Conservation (phyloP, 2,329 filamentous ascomycete genomes). For the Alternaria gaisen region DNA sequence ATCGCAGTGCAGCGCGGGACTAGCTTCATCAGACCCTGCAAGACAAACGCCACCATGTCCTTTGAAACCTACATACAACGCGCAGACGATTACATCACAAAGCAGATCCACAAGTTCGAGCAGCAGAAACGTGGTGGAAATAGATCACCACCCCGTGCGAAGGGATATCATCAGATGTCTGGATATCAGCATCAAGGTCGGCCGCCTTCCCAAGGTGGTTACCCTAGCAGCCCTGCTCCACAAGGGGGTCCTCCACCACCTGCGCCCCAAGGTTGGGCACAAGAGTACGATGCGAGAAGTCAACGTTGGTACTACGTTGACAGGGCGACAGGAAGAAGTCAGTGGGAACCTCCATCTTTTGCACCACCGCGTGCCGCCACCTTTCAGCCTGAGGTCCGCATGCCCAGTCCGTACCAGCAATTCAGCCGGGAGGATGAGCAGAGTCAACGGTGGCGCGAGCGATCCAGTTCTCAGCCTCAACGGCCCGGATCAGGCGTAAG, state of each 20-base stretch:
- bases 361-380: conserved; percentile 6
- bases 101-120: conserved; percentile 31
- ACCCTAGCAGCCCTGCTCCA: conserved; percentile 11
- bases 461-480: conserved; percentile 16
- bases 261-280: conserved; percentile 62
- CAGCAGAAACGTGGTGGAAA: conserved; percentile 21
- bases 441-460: background rate
- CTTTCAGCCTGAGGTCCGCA: conserved; percentile 7
- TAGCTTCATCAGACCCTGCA: background rate
- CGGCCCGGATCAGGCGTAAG: conserved; percentile 1
- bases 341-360: conserved; percentile 63
- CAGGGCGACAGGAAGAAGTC: conserved; percentile 65
- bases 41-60: conserved; percentile 13
- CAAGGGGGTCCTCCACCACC: conserved; percentile 21
- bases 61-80: conserved; percentile 27
- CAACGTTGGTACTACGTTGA: conserved; percentile 73
- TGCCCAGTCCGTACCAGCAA: conserved; percentile 5
- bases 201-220: conserved; percentile 9
- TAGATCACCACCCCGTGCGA: conserved; percentile 14
- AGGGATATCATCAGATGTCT: conserved; percentile 18
- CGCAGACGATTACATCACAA: conserved; percentile 26
- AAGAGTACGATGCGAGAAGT: conserved; percentile 67
- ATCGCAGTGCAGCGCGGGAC: background rate
- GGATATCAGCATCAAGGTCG: conserved; percentile 3
- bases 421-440: conserved; percentile 4